Evolutionary conservation across 176 grass and related monocot genomes (phyloP), one percentile per base, ranked within the genome.

Genomic region (Carex parvula): DNA sequence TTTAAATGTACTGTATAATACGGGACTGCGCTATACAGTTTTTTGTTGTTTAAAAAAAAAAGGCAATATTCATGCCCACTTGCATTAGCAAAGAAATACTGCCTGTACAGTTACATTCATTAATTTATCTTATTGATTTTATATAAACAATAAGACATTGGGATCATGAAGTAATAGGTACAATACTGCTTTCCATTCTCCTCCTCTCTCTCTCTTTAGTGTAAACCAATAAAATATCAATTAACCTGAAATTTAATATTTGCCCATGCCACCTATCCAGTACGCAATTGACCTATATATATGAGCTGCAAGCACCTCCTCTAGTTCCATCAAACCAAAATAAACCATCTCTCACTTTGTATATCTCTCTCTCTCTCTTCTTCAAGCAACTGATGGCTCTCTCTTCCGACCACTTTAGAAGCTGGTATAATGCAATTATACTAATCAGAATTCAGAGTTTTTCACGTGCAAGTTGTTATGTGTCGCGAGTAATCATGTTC

Each of bases 371-470:
- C 10, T 24, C 18, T 73, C 33, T 71, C 3, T 9, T 15, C 3
- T 14, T 13, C 42, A 60, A 42, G n/a, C 44, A 58, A 81, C 8
- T 44, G 35, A 81, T 81, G 79, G 57, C 79, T 63, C 17, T 64
- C 18, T 46, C 68, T 24, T 11, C 24, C 42, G 3, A 29, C 29
- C 1, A 52, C 44, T 14, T 15, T 12, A 65, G 22, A 14, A 12
- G 35, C 12, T 22, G 41, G 32, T 83, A 63, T 70, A 13, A 84
- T 10, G 85, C 86, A 37, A 87, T 88, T 57, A 48, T 90, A 60
- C 42, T 52, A 54, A 81, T 30, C 70, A 88, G 84, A n/a, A 32
- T 50, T 20, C 85, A 75, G 8, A 92, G 79, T 55, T 92, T 92
- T 41, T 6, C 72, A 41, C 86, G n/a, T 1, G 39, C 64, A 8